Evolutionary conservation across 2,329 filamentous ascomycete species (phyloP), one percentile per base, ranked within the genome.

Genomic region (Sclerotinia spermophila): DNA sequence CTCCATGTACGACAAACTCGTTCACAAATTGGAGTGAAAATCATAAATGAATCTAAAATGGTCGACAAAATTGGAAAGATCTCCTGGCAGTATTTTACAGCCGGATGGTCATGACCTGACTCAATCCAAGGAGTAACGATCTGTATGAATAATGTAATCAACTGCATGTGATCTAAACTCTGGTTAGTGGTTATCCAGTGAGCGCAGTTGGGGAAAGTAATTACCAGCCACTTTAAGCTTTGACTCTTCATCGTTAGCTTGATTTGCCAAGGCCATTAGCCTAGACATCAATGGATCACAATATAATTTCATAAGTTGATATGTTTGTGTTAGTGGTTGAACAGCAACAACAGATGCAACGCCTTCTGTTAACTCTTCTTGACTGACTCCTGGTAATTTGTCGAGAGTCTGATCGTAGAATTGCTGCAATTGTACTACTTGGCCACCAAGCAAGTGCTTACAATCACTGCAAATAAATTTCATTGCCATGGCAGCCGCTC

Each of bases 391-490:
- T 11, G 94, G 94, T 24, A 99, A 85, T 76, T 91, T 92, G 80
- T 97, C 93, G 51, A 98, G 86, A 61, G 97, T 91, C 74, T 92
- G 90, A 77, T 97, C 89, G 80, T 97, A 99, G 80, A 99, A 99
- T 5, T 89, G 87, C 80, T 99, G 96, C 24, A 99, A 85, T 77
- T 97, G 93, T 13, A 90, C 81, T 48, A 97, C 92, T 79, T 97
- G 94, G 7, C 87, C 89, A 74, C 93, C 92, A 35, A 99, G 86
- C 48, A 97, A 85, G 78, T 93, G 89, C 75, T 92, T 93, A 84
- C 96, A 99, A 81, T 99, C 96, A 21, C 91, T 94, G 79, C 96
- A 98, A 82, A 99, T 94, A 83, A 96, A 99, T 78, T 96, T 97
- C 83, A 99, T 94, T 3, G 96, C 92, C 81, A 98, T 88, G 8